Base-by-base conservation (phyloP, 768 basidiomycete species). In the Pisolithus tinctorius region DNA sequence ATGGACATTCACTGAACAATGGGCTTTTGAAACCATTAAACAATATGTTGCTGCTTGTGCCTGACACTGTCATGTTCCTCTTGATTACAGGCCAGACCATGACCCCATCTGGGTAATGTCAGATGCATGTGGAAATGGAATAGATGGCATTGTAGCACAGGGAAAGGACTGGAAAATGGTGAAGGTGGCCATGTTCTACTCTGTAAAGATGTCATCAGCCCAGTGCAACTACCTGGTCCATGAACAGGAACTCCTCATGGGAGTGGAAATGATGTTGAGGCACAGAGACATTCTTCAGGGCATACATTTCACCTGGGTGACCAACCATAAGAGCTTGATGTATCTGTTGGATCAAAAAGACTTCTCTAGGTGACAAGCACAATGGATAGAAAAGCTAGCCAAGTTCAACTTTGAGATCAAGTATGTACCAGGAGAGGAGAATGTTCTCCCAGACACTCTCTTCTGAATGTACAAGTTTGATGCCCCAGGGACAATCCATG, bases 201-300 rank as follows among this genome's bases (percentile, higher is more conserved):
- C 46, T 1, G 51, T 47, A 0, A 74, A 73, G 44, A 51, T 74
- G 4, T 69, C 61, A 16, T 27, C 64, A 0, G 66, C 72, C 0
- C 70, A 74, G 48, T 69, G 70, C 23, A 73, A 73, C 39, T 74
- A 74, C 31, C 60, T 69, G 1, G 68, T 69, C 0, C 73, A 73
- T 25, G 69, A 74, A 44, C 66, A 68, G 7, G 71, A 75, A 31
- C 58, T 74, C 57, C 49, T 74, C 0, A 68, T 67, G 0, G 67
- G 68, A 0, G 55, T 74, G 0, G 71, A 73, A 37, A 63, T 68
- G 0, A 65, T 73, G 65, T 52, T 68, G 69, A 72, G 16, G 62
- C n/a, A n/a, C n/a, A n/a, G n/a, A n/a, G n/a, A n/a, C n/a, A n/a
- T n/a, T n/a, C n/a, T n/a, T n/a, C n/a, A n/a, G n/a, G n/a, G n/a